Conservation (phyloP, 2,329 filamentous ascomycete genomes). For the Neospermospora avenae region DNA sequence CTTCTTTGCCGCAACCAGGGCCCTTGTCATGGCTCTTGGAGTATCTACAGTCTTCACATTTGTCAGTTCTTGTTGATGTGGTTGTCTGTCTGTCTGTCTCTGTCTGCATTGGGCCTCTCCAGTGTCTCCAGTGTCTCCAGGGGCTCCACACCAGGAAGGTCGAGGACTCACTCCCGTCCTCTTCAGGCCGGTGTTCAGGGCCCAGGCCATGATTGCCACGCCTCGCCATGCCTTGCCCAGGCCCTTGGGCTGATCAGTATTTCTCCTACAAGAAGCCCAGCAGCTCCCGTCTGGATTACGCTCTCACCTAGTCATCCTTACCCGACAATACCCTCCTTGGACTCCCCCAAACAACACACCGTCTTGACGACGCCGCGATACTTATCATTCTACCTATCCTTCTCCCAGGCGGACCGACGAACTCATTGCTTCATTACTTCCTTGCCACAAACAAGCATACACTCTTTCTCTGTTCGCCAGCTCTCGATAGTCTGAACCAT, state of each 20-base stretch:
- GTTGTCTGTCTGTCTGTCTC: no score
- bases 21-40: no score
- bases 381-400: neutral
- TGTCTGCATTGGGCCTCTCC: no score
- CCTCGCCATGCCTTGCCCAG: neutral
- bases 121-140: no score
- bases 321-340: slow-evolving; percentile 4
- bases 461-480: slow-evolving; percentile 2
- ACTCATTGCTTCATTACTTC: neutral
- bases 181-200: neutral
- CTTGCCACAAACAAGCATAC: neutral
- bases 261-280: slow-evolving; percentile 6
- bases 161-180: no score
- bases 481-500: slow-evolving; percentile 6
- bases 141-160: no score
- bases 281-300: neutral
- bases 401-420: slow-evolving; percentile 8
- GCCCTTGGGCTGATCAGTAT: neutral
- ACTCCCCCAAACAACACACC: neutral
- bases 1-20: no score
- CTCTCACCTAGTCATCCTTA: neutral
- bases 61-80: no score
- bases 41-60: no score
- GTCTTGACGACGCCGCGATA: slow-evolving; percentile 15
- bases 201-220: neutral